A percentile compares a stretch with the other conserved stretches of the same genome.
These are phyloP conservation scores for Teratosphaeria viscida DNA, from an alignment of 2,329 filamentous ascomycete genomes.

Conservation along the genomic window DNA sequence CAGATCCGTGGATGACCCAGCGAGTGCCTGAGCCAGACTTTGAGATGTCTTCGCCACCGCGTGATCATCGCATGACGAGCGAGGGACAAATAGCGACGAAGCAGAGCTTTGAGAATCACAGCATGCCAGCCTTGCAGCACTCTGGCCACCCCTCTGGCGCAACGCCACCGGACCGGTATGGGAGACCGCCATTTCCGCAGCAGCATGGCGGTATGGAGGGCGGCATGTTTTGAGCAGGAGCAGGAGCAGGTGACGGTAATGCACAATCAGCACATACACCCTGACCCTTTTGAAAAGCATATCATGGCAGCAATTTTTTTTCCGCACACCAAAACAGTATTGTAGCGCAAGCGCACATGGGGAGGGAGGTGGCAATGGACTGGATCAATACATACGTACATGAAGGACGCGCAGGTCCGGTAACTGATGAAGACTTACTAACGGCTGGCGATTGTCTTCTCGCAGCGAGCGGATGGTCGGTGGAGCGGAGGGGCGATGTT, in stretches of 20 bases:
- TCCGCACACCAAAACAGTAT: background rate
- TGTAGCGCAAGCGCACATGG: background rate
- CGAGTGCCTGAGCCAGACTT: constrained; percentile 5
- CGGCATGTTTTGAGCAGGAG: constrained; percentile 6
- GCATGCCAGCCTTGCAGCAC: constrained; percentile 9
- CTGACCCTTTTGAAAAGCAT: background rate
- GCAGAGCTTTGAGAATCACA: constrained; percentile 8
- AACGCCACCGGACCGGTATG: constrained; percentile 4
- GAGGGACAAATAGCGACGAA: background rate
- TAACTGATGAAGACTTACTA: background rate
- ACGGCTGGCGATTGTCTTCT: background rate
- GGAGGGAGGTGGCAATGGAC: background rate
- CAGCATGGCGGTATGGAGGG: constrained; percentile 4
- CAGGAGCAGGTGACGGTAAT: background rate
- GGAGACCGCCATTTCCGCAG: constrained; percentile 4
- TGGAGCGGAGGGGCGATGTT: background rate
- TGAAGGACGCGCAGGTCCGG: background rate
- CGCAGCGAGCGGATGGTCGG: background rate
- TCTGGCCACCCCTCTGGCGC: constrained; percentile 2
- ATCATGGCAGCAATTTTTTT: background rate
- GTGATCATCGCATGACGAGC: background rate
- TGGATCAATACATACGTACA: background rate
- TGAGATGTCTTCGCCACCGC: background rate
- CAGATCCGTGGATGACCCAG: constrained; percentile 10
- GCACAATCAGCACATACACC: background rate